Evolutionary conservation across 177 flowering plant genomes (phyloP).

Genomic region (Vitis hybrid): DNA sequence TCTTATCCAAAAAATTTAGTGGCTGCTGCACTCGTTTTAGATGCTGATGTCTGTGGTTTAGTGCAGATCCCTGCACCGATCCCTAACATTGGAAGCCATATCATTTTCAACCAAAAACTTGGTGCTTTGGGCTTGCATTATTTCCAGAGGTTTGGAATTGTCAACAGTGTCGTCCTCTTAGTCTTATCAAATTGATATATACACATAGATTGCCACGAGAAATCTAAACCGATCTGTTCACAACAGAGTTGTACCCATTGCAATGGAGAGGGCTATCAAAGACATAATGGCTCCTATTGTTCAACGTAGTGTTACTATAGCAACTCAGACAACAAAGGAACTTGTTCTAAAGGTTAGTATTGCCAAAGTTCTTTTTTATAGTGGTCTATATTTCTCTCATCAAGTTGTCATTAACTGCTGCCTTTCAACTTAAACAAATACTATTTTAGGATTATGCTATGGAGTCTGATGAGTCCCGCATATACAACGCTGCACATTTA

Average conservation of each 20-base stretch:
- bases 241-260: slow-evolving; percentile 78
- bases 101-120: slow-evolving; percentile 78
- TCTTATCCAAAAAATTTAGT: not conserved
- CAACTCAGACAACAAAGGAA: slow-evolving; percentile 90
- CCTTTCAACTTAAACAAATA: not conserved
- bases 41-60: slow-evolving; percentile 5
- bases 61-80: slow-evolving; percentile 70
- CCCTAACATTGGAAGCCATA: slow-evolving; percentile 75
- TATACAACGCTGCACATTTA: slow-evolving; percentile 87
- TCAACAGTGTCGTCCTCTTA: not conserved
- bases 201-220: not conserved
- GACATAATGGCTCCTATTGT: slow-evolving; percentile 81
- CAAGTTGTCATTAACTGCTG: no score
- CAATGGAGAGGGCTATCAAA: slow-evolving; percentile 92
- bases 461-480: slow-evolving; percentile 93
- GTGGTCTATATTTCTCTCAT: no score
- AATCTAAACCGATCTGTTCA: not conserved
- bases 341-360: slow-evolving; percentile 78
- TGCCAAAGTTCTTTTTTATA: no score
- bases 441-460: slow-evolving; percentile 80
- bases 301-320: slow-evolving; percentile 91
- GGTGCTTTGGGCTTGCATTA: slow-evolving; percentile 60
- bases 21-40: not conserved
- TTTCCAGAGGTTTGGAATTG: slow-evolving; percentile 73
- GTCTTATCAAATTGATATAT: no score